Evolutionary conservation across 257 asterid genomes (phyloP), one percentile per base, ranked within the genome.

Genomic region (Primulina huaijiensis): DNA sequence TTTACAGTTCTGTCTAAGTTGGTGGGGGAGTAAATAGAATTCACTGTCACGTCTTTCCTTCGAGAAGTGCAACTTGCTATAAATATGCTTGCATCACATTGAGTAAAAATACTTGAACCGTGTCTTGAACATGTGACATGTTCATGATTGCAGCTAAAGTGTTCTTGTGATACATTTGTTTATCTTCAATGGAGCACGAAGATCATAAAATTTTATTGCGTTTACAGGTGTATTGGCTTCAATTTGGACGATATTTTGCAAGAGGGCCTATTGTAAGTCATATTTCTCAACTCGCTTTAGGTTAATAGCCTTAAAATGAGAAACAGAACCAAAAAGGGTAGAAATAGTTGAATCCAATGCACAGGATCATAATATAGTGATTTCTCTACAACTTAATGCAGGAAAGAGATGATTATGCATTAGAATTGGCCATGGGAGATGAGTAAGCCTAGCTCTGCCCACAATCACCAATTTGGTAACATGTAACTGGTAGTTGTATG

Each of bases 171-270:
- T 10, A 19, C 65, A 23, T 27, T 73, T n/a, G 8, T n/a, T 37
- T 50, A 4, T 38, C 29, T 33, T 35, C 55, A 27, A 25, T 70
- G 75, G 64, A 21, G 12, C 35, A 17, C 8, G 23, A 35, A 56
- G 62, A 57, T 61, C 67, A 68, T 74, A 71, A 73, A 65, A 12
- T 7, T 50, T 70, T 53, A 29, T 53, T 61, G 55, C 40, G 59
- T 77, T 63, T 83, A 83, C 84, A 93, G 99, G 99, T 90, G 46
- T 91, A 93, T 76, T 93, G 96, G 97, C 96, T 93, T 71, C 99
- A 93, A 74, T 93, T 93, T 73, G 99, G 99, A 65, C 84, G 96
- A 89, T 93, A 93, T 86, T 93, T 93, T 83, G 97, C 96, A 60
- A 86, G 96, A 75, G 99, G 97, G 40, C 96, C 97, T 25, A 77